Evolutionary conservation across 495 filamentous ascomycete genomes (phyloP), one percentile per base, ranked within the genome.

Genomic region (Tuber indicum): DNA sequence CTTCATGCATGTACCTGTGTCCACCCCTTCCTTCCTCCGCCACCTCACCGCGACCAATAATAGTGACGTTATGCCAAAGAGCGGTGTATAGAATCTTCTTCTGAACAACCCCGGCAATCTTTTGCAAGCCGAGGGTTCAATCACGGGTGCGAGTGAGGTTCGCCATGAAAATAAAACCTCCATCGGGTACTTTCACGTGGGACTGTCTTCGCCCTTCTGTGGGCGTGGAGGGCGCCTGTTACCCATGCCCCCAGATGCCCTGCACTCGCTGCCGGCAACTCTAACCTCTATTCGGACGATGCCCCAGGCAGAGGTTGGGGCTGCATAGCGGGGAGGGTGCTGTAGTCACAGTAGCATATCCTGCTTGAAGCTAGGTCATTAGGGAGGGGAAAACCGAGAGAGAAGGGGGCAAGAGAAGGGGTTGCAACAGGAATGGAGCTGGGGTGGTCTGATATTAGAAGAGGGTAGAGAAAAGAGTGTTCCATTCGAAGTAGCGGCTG

Each of bases 141-240:
- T 46, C 43, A 0, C 26, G 72, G 4, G 72, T 70, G 12, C 47
- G 49, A 1, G 79, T 66, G 23, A 82, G 32, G 1, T 45, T 49
- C 3, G 76, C 21, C 71, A 82, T 75, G 17, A 82, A 79, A 42
- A 77, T 77, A 70, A 85, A 86, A 0, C 85, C 17, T 77, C 74
- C 10, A 84, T 66, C 0, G 85, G 85, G 62, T 86, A 86, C 47
- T 85, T 83, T 75, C 84, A 82, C 10, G 82, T 77, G 43, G 84
- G 82, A 41, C 84, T 82, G 36, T 78, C 74, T 10, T 83, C 73
- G 4, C 75, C 77, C 3, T 80, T 76, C 26, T 69, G 44, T 19
- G 81, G 70, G 32, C 75, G 81, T 16, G 75, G 19, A 80, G 73
- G n/a, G 75, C 73, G 1, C 75, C 79, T 76, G 77, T 83, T 6